Base-by-base conservation (phyloP, 306 rosid species). In the Boehmeria nivea region DNA sequence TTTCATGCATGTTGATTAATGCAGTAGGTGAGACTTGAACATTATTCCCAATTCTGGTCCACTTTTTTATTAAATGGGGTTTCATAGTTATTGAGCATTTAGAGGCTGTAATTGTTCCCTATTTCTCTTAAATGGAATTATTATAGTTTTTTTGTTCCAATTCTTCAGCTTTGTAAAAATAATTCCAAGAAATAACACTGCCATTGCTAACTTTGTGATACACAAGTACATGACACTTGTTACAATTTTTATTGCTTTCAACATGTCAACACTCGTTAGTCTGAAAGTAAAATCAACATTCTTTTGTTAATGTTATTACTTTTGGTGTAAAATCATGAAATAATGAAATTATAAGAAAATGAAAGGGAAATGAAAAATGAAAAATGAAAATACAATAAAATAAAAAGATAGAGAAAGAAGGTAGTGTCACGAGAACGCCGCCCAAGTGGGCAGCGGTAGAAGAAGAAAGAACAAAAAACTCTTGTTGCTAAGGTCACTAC, bases 1-100 rank as follows among this genome's bases (percentile, higher is more conserved):
- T 33, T 54, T 54, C 15, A 37, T 22, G 13, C 13, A 40, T 20
- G 43, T 19, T 27, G 13, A 62, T 63, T 40, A 59, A 44, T 36
- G 57, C 14, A 36, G 54, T 7, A 19, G 63, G 49, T 66, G 14
- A 19, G 12, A 39, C 26, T 17, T 37, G 2, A 13, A 40, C 17
- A 24, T 59, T 46, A 25, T 27, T 57, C 31, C 16, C 38, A 46
- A 16, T 24, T 54, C 51, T 25, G 51, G 52, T 21, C 64, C 53
- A 66, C 52, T 22, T 3, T 40, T 16, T 27, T 31, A 23, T n/a
- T 1, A 52, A 52, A 7, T 28, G 24, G 40, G 4, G 18, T 17
- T 18, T 2, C 16, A 14, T 19, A 51, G 36, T 25, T n/a, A n/a
- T n/a, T n/a, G n/a, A n/a, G n/a, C n/a, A n/a, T n/a, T n/a, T n/a